Base-by-base conservation (phyloP, 441 rosid genomes). In the Daphne laureola region DNA sequence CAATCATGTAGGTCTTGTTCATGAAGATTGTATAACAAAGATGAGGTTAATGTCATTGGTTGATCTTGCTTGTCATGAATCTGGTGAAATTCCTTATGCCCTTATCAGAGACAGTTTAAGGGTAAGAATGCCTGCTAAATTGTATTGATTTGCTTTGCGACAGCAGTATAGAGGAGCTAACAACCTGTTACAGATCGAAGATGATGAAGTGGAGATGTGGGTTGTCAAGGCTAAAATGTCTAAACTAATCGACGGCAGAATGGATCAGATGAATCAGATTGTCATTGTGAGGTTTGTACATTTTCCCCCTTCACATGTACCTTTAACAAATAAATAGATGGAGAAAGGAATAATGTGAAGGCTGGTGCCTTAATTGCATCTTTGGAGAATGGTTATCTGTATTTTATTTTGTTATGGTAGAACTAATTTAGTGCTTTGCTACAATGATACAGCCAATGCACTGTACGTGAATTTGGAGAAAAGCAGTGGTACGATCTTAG, bases 231-330 rank as follows among this genome's bases (percentile, higher is more conserved):
- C 99, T 47, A 86, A 82, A 59, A 78, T 87, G 59, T 82, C 86
- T 0, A 87, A 84, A 67, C 69, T 94, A 69, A 71, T 90, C 45
- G 89, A 78, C 51, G 82, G 98, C 66, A 87, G 79, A 76, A 87
- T 94, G 86, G 96, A 94, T 70, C 97, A 94, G 78, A 81, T 90
- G 96, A 90, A 90, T 78, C 77, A 82, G 78, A 84, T 72, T 61
- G 79, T 86, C 54, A 62, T 85, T 63, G 91, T 90, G 69, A 84
- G 94, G 99, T 76, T 70, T 31, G 55, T 46, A 21, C 52, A 8
- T 14, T 27, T 50, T 53, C 43, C 21, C 14, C 46, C 35, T 13
- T 59, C 46, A 43, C 6, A 43, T 43, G 5, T 21, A 13, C 9
- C 31, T 1, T 17, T 35, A 43, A 8, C 38, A 31, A 31, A 31